Evolutionary conservation across 2,329 filamentous ascomycete genomes (phyloP), one percentile per base, ranked within the genome.

Genomic region (Penicillium vulpinum): DNA sequence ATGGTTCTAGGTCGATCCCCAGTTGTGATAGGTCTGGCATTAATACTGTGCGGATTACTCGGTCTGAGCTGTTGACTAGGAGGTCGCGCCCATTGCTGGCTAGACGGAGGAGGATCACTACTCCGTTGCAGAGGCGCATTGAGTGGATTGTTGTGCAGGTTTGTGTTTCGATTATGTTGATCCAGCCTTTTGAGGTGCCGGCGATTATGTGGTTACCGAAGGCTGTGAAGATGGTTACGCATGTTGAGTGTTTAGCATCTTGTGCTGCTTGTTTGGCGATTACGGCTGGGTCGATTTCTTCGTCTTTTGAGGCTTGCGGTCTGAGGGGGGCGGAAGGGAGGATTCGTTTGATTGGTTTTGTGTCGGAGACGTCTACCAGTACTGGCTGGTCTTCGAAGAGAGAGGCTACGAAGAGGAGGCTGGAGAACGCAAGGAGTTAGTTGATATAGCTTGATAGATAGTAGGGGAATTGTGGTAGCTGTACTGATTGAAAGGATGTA

Each of bases 221-320:
- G 0, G 87, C 84, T 0, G 91, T 93, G 80, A 95, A 99, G 33
- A 96, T 87, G 1, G 92, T 91, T 24, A 92, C 92, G 5, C 93
- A 97, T 0, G 94, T 97, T 72, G 92, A 91, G 73, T 97, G 91
- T 71, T 96, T 97, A 13, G 91, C 91, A 70, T 97, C 93, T 70
- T 96, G 91, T 46, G 91, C 92, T 1, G 88, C 87, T 71, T 93
- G 90, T 73, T 96, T 97, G 68, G 95, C 91, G 57, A 85, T 88
- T 24, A 82, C 75, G 11, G 72, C 72, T 18, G 75, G 70, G 48
- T 78, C 77, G 21, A 86, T 81, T 46, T 88, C 84, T 64, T 94
- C 90, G 62, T 82, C 82, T 59, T 91, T 88, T 54, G 68, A 58
- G 24, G 84, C 79, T 54, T 87, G 84, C 6, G 86, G 81, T 66